phyloP scores from a whole-genome alignment of 345 rosid genomes.

The Brassica carinata region DNA sequence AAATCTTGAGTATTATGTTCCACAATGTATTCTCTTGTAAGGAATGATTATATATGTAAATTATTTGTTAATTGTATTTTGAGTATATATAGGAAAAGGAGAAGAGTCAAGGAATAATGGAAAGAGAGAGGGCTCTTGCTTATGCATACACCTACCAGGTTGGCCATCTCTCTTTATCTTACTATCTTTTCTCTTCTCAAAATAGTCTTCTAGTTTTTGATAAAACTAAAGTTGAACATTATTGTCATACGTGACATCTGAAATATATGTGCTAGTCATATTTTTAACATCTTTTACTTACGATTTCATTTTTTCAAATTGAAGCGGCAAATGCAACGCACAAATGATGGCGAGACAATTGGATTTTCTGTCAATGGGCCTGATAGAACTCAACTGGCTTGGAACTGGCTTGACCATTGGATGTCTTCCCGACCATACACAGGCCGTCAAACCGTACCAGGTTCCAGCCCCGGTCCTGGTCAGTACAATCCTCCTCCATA shows the following conservation, averaged over 20 bases:
- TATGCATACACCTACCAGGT: slow-evolving; percentile 93
- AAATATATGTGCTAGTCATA: background rate
- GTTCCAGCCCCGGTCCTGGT: slow-evolving; percentile 46
- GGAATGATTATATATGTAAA: background rate
- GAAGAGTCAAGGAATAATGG: slow-evolving; percentile 60
- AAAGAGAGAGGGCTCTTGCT: slow-evolving; percentile 90
- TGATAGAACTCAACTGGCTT: slow-evolving; percentile 69
- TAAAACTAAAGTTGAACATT: background rate
- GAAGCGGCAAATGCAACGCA: slow-evolving; percentile 46
- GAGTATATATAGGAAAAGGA: slow-evolving; percentile 44
- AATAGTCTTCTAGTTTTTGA: background rate
- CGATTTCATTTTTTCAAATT: slow-evolving; percentile 4
- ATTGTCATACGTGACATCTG: background rate
- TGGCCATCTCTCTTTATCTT: background rate
- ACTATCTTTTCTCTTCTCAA: background rate
- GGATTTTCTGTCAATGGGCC: slow-evolving; percentile 45
- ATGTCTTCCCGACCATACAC: slow-evolving; percentile 79
- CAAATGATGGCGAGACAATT: slow-evolving; percentile 38
- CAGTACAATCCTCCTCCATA: slow-evolving; percentile 55
- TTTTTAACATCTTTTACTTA: background rate
- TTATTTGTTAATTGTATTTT: background rate
- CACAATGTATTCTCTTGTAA: background rate
- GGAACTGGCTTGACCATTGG: slow-evolving; percentile 98
- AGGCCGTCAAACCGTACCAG: slow-evolving; percentile 45
- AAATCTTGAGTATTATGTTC: background rate